These are phyloP conservation scores for Botryosphaeria agaves DNA, from an alignment of 2,329 filamentous ascomycete species.

Conservation along the genomic window DNA sequence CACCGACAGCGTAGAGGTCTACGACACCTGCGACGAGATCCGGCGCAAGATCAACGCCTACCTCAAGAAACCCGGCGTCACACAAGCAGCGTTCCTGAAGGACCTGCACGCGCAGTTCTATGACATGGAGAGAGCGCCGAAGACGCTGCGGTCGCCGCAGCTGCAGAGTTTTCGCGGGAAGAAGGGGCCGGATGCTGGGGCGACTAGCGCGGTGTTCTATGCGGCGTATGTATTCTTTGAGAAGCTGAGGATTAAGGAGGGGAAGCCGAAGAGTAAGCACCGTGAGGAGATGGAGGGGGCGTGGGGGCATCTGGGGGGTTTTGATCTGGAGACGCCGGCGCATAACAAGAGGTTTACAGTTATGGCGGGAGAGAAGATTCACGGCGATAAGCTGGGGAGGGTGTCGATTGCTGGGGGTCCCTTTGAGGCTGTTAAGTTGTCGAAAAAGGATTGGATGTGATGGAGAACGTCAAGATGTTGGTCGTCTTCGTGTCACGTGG, in stretches of 20 bases:
- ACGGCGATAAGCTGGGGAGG: not conserved
- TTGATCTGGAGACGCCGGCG: slow-evolving; percentile 4
- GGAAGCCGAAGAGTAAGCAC: slow-evolving; percentile 34
- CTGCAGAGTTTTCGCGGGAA: slow-evolving; percentile 33
- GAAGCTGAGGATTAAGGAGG: slow-evolving; percentile 34
- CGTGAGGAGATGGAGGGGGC: slow-evolving; percentile 33
- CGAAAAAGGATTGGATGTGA: too few relatives aligned
- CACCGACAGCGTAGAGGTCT: slow-evolving; percentile 28
- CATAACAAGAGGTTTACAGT: not conserved
- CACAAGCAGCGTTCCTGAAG: slow-evolving; percentile 34
- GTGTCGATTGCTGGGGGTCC: too few relatives aligned
- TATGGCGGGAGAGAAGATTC: not conserved
- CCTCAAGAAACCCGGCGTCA: slow-evolving; percentile 29
- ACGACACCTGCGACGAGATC: slow-evolving; percentile 40
- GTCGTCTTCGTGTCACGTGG: too few relatives aligned
- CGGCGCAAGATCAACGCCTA: slow-evolving; percentile 38
- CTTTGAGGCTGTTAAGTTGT: too few relatives aligned
- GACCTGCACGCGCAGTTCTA: slow-evolving; percentile 29
- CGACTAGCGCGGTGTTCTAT: slow-evolving; percentile 33
- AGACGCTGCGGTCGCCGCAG: slow-evolving; percentile 26
- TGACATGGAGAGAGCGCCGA: slow-evolving; percentile 12
- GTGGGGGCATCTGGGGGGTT: slow-evolving; percentile 9
- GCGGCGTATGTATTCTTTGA: slow-evolving; percentile 41
- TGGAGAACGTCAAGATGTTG: too few relatives aligned
- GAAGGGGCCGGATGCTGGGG: slow-evolving; percentile 30